Evolutionary conservation across 257 asterid species (phyloP).

Genomic region (Salvia rosmarinus): DNA sequence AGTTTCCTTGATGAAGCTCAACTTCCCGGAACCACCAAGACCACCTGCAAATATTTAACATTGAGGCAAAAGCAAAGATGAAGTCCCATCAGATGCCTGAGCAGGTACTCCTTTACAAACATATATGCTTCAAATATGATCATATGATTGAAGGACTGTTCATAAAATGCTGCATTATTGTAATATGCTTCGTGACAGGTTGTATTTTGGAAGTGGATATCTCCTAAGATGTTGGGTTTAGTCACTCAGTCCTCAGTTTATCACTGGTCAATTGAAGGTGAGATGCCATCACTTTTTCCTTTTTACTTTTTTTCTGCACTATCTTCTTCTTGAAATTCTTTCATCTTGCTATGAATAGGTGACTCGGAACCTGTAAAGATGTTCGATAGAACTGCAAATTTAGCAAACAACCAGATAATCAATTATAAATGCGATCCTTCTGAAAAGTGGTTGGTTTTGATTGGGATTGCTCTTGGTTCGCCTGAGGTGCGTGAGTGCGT

Average conservation of each 20-base stretch:
- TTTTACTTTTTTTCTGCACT: background rate
- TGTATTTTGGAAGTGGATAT: conserved; percentile 98
- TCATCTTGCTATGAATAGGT: conserved; percentile 51
- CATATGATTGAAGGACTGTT: conserved; percentile 15
- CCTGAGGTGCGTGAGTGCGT: conserved; percentile 82
- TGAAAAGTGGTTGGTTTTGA: conserved; percentile 97
- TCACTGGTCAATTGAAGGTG: conserved; percentile 97
- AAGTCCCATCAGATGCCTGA: conserved; percentile 99
- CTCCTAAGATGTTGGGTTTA: conserved; percentile 91
- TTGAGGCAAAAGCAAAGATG: conserved; percentile 90
- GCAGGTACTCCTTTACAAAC: conserved; percentile 57
- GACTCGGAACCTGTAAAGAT: conserved; percentile 92
- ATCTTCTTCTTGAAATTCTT: conserved; percentile 21
- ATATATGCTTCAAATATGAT: conserved; percentile 25
- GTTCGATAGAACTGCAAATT: conserved; percentile 95
- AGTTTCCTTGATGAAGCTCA: conserved; percentile 71
- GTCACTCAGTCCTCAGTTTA: conserved; percentile 90
- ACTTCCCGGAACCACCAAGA: conserved; percentile 96
- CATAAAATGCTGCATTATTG: conserved; percentile 6
- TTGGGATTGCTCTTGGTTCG: conserved; percentile 98
- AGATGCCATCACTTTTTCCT: background rate
- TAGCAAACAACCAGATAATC: conserved; percentile 89
- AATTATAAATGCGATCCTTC: conserved; percentile 96
- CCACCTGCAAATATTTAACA: conserved; percentile 97
- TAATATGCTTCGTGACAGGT: conserved; percentile 54